Conservation (phyloP, 129 eudicot species). For the Arctium lappa region DNA sequence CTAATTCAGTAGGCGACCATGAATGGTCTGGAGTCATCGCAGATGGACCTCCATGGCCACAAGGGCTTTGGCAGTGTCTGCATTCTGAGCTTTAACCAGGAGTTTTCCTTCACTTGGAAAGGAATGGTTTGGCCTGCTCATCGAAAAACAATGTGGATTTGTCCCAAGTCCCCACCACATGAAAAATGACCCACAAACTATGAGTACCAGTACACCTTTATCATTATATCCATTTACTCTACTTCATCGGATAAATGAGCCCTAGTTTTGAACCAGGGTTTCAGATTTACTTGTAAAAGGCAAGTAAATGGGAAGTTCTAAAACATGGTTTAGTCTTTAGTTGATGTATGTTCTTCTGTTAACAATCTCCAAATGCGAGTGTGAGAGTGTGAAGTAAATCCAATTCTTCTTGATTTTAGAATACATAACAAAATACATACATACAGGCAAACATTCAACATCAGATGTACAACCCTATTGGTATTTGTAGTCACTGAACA, state of each 20-base stretch:
- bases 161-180: not conserved
- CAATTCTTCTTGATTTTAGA: not conserved
- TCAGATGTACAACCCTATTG: slow-evolving; percentile 14
- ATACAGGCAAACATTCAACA: not conserved
- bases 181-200: not conserved
- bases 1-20: not conserved
- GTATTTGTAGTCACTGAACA: slow-evolving; percentile 6
- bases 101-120: too few species aligned
- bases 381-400: not conserved
- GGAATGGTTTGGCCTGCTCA: not conserved
- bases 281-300: not conserved
- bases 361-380: not conserved
- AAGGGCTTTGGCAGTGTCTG: too few species aligned
- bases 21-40: not conserved
- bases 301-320: not conserved
- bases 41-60: not conserved
- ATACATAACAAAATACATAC: slow-evolving; percentile 2
- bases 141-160: not conserved
- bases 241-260: not conserved
- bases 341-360: not conserved
- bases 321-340: not conserved
- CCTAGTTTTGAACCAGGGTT: not conserved
- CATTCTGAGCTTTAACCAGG: too few species aligned
- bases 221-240: not conserved
- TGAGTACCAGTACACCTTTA: not conserved